Evolutionary conservation across 2,329 filamentous ascomycete species (phyloP).

Genomic region (Ceratocystis ficicola): DNA sequence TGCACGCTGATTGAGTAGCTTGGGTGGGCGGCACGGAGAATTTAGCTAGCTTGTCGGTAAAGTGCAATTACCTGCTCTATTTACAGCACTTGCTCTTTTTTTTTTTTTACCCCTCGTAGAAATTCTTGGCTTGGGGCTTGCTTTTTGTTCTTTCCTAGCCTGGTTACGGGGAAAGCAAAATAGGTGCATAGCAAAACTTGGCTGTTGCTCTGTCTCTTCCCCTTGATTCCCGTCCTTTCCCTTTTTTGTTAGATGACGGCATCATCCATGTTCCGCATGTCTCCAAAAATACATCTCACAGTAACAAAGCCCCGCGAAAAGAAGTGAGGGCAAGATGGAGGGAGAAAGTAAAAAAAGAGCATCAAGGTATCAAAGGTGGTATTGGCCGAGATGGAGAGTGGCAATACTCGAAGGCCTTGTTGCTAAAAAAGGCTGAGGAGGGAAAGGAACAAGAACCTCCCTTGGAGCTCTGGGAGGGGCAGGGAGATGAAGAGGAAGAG

Average conservation of each 20-base stretch:
- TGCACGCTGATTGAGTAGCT: background rate
- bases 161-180: background rate
- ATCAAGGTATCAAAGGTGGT: background rate
- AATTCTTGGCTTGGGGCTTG: background rate
- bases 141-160: background rate
- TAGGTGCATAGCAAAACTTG: background rate
- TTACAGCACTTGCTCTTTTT: background rate
- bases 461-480: background rate
- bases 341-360: background rate
- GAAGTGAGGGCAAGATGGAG: background rate
- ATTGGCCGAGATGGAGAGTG: background rate
- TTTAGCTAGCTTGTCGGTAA: background rate
- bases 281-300: background rate
- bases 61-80: background rate
- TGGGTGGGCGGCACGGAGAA: constrained; percentile 7
- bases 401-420: background rate
- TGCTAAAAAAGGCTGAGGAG: constrained; percentile 5
- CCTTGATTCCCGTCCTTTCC: background rate
- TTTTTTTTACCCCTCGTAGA: background rate
- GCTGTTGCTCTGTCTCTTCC: background rate
- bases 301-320: background rate
- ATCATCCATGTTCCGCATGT: constrained; percentile 10
- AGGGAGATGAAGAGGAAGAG: no score
- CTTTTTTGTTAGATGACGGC: background rate
- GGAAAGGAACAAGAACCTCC: background rate